phyloP scores from a whole-genome alignment of 2,329 filamentous ascomycete genomes.

The Diaporthe vexans region DNA sequence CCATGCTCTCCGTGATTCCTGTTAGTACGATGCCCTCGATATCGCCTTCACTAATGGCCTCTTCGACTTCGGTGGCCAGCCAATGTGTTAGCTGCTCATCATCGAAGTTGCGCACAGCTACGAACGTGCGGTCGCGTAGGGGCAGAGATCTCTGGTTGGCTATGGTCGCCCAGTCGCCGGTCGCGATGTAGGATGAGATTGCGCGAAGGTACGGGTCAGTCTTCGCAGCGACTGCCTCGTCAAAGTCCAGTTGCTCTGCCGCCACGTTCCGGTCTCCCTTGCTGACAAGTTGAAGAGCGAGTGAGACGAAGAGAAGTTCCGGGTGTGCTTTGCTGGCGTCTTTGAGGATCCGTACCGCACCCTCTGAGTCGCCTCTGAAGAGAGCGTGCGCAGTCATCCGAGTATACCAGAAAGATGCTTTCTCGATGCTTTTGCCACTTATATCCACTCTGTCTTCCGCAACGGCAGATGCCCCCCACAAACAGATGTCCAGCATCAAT shows the following conservation, averaged over 20 bases:
- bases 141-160: constrained; percentile 81
- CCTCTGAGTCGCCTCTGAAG: constrained; percentile 77
- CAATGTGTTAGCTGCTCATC: constrained; percentile 76
- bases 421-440: constrained; percentile 60
- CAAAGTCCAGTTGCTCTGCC: constrained; percentile 69
- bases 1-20: constrained; percentile 78
- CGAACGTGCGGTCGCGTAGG: constrained; percentile 79
- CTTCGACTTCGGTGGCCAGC: constrained; percentile 74
- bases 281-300: constrained; percentile 75
- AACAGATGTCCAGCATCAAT: constrained; percentile 81
- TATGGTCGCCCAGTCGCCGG: constrained; percentile 81
- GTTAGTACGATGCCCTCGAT: constrained; percentile 84
- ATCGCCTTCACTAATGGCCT: constrained; percentile 75
- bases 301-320: constrained; percentile 77
- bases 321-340: constrained; percentile 73
- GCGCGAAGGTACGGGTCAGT: constrained; percentile 85
- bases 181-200: constrained; percentile 83
- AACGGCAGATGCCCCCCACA: constrained; percentile 79
- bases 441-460: constrained; percentile 69
- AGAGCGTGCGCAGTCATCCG: constrained; percentile 83
- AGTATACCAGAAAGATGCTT: constrained; percentile 72
- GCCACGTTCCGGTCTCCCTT: constrained; percentile 60
- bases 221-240: constrained; percentile 71
- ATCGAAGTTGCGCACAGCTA: constrained; percentile 77
- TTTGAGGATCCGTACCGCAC: constrained; percentile 79